Percentiles rank a stretch among this genome's conserved stretches.
Conservation (phyloP, 495 filamentous ascomycete genomes). For the Aspergillus leporis region DNA sequence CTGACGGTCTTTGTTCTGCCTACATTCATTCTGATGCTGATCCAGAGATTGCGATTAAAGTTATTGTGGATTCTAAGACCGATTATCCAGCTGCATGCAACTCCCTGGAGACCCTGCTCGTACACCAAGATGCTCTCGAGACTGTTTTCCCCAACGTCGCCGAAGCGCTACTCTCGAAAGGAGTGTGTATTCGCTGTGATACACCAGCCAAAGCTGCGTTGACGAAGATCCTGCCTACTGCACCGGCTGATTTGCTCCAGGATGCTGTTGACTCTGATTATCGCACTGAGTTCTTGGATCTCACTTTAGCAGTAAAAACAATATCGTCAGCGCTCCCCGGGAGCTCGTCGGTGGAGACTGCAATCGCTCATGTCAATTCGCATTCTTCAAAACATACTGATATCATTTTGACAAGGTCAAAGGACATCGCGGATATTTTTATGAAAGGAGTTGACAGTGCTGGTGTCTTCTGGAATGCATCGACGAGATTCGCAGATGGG, state of each 20-base stretch:
- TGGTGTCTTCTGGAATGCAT: slow-evolving; percentile 96
- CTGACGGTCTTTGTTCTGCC: slow-evolving; percentile 88
- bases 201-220: slow-evolving; percentile 61
- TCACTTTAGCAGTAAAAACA: slow-evolving; percentile 81
- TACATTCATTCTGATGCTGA: slow-evolving; percentile 85
- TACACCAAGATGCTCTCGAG: slow-evolving; percentile 69
- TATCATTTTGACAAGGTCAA: slow-evolving; percentile 73
- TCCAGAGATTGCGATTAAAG: slow-evolving; percentile 65
- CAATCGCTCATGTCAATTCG: slow-evolving; percentile 84
- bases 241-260: slow-evolving; percentile 52
- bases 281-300: slow-evolving; percentile 85
- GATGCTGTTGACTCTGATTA: slow-evolving; percentile 70
- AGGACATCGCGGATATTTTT: slow-evolving; percentile 69
- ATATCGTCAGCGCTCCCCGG: slow-evolving; percentile 47
- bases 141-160: slow-evolving; percentile 73
- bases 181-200: slow-evolving; percentile 87
- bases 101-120: slow-evolving; percentile 81
- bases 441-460: slow-evolving; percentile 83
- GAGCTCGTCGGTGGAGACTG: slow-evolving; percentile 55
- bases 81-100: slow-evolving; percentile 98
- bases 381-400: slow-evolving; percentile 97
- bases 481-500: slow-evolving; percentile 90
- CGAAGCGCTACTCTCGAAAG: slow-evolving; percentile 66
- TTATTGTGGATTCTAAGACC: slow-evolving; percentile 89
- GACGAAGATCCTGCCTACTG: slow-evolving; percentile 28